Base-by-base conservation (phyloP, 768 basidiomycete species). In the Crucibulum laeve region DNA sequence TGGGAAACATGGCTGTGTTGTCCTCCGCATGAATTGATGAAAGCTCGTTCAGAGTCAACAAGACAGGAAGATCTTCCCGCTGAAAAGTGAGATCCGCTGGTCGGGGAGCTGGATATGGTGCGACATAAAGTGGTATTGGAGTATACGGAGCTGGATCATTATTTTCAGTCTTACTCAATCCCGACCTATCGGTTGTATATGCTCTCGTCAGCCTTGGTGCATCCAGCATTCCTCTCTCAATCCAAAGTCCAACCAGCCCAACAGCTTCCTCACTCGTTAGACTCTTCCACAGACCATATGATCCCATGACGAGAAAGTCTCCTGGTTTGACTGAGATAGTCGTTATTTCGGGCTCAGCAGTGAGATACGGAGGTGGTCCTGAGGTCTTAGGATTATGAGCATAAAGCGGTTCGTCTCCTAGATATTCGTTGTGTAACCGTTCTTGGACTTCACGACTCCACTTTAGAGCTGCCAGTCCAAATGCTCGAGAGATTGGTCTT, bases 271-370 rank as follows among this genome's bases (percentile, higher is more conserved):
- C 36, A 18, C 18, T 37, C 36, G 36, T 37, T 8, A 37, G 36
- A 18, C 36, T n/a, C 17, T 37, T 37, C 36, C 36, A 37, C 36
- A 37, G 36, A 8, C 36, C 36, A 17, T 8, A n/a, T 8, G 10
- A 11, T 8, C 11, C 36, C 36, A 37, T 18, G 19, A 37, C 17
- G 19, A 37, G 36, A 17, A 37, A 37, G 36, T 37, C 36, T 8
- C 17, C 10, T 1, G 70, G 65, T 37, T 66, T 51, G 13, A 76
- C 56, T 30, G 65, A 55, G 21, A 66, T 61, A 1, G 65, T 63
- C n/a, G 65, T 73, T 25, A 79, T 65, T 38, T 71, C 73, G 2
- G 79, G 79, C 46, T 71, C 68, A 1, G 77, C 76, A 5, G 70
- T 74, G 15, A 79, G 60, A 52, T 76, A 74, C 0, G 75, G 73